Percentiles rank a stretch among this genome's conserved stretches.
Evolutionary conservation across 1,284 basidiomycete species (phyloP).

Genomic region (Takashimella tepidaria): DNA sequence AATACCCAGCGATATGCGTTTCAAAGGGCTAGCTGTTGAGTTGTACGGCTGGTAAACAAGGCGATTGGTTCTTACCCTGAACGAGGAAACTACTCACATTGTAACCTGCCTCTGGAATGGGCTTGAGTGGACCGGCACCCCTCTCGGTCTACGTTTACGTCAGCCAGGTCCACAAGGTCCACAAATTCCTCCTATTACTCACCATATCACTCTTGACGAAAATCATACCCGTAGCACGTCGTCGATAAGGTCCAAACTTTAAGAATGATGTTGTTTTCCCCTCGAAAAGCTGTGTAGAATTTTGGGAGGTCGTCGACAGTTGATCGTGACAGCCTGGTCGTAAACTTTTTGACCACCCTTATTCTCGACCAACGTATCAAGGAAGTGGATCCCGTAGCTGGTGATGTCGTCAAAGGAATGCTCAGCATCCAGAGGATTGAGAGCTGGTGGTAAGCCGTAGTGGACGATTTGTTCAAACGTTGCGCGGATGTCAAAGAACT

Average conservation of each 20-base stretch:
- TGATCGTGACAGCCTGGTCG: slow-evolving; percentile 34
- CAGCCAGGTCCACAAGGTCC: too few relatives aligned
- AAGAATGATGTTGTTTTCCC: slow-evolving; percentile 7
- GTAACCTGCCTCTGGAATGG: slow-evolving; percentile 39
- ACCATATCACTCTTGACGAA: slow-evolving; percentile 24
- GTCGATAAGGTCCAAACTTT: slow-evolving; percentile 9
- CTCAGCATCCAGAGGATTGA: slow-evolving; percentile 36
- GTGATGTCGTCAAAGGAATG: slow-evolving; percentile 40
- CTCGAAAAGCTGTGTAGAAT: slow-evolving; percentile 28
- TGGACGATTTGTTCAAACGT: slow-evolving; percentile 9
- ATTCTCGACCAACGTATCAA: slow-evolving; percentile 3
- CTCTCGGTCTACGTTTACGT: slow-evolving; percentile 33
- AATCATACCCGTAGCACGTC: slow-evolving; percentile 42
- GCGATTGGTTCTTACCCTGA: too few relatives aligned
- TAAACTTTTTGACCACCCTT: background rate
- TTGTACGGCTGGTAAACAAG: too few relatives aligned
- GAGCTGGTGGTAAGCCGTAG: slow-evolving; percentile 20
- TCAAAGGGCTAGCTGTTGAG: slow-evolving; percentile 36
- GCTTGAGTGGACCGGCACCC: slow-evolving; percentile 27
- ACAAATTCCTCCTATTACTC: too few relatives aligned
- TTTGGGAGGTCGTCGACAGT: slow-evolving; percentile 35
- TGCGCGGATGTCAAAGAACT: slow-evolving; percentile 28
- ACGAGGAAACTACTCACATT: too few relatives aligned
- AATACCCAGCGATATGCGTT: slow-evolving; percentile 39
- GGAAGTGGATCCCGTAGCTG: slow-evolving; percentile 30